A percentile compares a stretch with the other conserved stretches of the same genome.
phyloP scores from a whole-genome alignment of 495 filamentous ascomycete species.

The Aspergillus egyptiacus region DNA sequence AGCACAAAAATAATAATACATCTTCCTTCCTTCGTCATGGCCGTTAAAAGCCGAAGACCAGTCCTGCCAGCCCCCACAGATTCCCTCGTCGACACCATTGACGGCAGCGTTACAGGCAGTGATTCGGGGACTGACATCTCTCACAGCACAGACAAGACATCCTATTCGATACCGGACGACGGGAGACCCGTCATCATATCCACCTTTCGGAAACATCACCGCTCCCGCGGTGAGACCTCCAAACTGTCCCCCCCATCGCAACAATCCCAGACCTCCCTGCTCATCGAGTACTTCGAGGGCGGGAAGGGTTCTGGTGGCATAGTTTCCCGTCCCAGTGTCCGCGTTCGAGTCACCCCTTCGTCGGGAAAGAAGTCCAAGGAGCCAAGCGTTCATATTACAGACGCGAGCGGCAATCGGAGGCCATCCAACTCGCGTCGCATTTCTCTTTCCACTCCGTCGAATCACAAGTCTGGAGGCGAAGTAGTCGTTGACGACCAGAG shows the following conservation, averaged over 20 bases:
- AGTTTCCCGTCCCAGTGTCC: conserved; percentile 77
- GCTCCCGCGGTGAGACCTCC: conserved; percentile 47
- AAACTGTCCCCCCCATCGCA: conserved; percentile 46
- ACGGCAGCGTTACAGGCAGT: conserved; percentile 55
- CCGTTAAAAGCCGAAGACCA: conserved; percentile 61
- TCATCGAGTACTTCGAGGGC: conserved; percentile 98
- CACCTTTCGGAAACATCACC: conserved; percentile 59
- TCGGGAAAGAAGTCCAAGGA: conserved; percentile 48
- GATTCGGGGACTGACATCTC: conserved; percentile 76
- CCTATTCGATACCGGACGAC: conserved; percentile 93
- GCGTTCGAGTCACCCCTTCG: conserved; percentile 89
- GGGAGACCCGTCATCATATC: conserved; percentile 85
- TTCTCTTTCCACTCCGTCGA: conserved; percentile 50
- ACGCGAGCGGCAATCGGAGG: conserved; percentile 59
- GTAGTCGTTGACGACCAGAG: conserved; percentile 49
- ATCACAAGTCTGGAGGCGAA: conserved; percentile 45
- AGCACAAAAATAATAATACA: conserved; percentile 5
- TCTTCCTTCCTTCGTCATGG: conserved; percentile 51
- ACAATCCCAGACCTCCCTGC: conserved; percentile 80
- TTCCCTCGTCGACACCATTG: conserved; percentile 56
- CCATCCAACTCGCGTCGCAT: conserved; percentile 62
- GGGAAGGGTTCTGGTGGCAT: conserved; percentile 58
- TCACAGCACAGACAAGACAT: conserved; percentile 70
- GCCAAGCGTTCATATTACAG: conserved; percentile 77
- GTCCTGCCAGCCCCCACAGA: conserved; percentile 75